Evolutionary conservation across 257 asterid species (phyloP).

Genomic region (Ligustrum vulgare): DNA sequence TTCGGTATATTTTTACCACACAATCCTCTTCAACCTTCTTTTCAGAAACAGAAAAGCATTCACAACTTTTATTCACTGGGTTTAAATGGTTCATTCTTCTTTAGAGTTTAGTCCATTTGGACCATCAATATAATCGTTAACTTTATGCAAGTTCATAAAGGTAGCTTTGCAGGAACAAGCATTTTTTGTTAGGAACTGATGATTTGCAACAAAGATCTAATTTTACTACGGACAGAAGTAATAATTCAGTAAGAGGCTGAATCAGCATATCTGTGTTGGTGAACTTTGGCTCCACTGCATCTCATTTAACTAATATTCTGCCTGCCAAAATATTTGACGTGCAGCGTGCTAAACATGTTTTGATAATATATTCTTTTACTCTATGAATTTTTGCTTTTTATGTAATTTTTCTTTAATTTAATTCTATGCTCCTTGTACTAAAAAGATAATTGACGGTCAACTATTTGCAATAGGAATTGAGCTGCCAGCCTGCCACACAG

Average conservation of each 20-base stretch:
- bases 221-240: neutral
- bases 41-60: neutral
- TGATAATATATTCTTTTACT: neutral
- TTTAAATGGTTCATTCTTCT: no score
- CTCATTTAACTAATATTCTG: neutral
- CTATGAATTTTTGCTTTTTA: neutral
- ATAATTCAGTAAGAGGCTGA: no score
- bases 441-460: neutral
- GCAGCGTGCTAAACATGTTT: neutral
- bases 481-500: neutral
- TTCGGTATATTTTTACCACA: neutral
- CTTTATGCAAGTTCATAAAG: neutral
- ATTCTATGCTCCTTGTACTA: neutral
- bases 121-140: no score
- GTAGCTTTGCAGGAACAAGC: neutral
- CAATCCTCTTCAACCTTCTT: neutral
- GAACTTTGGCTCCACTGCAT: neutral
- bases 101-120: no score
- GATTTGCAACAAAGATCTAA: neutral
- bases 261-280: neutral
- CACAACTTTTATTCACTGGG: neutral
- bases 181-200: no score
- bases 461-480: neutral
- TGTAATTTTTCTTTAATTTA: no score
- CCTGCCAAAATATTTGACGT: neutral